Evolutionary conservation across 1,284 basidiomycete genomes (phyloP).

Genomic region (Bjerkandera adusta): DNA sequence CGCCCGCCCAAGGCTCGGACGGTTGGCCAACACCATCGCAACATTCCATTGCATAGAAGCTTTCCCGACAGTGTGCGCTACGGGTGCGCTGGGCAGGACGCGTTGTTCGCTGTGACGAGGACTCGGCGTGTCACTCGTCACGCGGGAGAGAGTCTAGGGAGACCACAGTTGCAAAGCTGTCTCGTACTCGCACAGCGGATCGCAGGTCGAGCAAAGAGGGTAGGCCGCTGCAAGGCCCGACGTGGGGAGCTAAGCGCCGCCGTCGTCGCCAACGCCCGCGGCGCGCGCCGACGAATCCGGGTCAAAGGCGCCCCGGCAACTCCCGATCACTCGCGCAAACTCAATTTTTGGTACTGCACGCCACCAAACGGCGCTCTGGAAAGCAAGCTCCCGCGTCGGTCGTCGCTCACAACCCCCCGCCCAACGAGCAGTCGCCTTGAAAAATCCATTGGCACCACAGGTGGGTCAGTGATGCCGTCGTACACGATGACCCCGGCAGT

Average conservation of each 20-base stretch:
- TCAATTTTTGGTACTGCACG: conserved; percentile 28
- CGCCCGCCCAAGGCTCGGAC: conserved; percentile 34
- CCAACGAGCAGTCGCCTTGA: conserved; percentile 61
- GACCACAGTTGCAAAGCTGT: too few species aligned
- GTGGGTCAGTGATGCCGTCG: conserved; percentile 21
- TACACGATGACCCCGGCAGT: background rate
- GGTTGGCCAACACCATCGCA: conserved; percentile 45
- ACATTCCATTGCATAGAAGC: conserved; percentile 50
- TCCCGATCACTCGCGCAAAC: conserved; percentile 22
- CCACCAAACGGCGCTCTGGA: conserved; percentile 17
- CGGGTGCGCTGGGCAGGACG: conserved; percentile 4
- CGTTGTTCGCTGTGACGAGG: conserved; percentile 5
- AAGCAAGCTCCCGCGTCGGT: background rate
- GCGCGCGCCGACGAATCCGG: conserved; percentile 11
- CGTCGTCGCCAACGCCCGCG: conserved; percentile 8
- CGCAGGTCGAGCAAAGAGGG: background rate
- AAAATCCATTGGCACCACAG: conserved; percentile 83
- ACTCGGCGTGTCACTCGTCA: conserved; percentile 9
- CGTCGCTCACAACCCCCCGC: conserved; percentile 13
- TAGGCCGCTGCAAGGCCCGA: background rate
- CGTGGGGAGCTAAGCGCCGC: conserved; percentile 1
- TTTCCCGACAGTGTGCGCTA: conserved; percentile 13
- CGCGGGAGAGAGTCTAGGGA: background rate
- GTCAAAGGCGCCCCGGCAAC: conserved; percentile 5
- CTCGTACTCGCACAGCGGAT: background rate